Conservation (phyloP, 441 rosid genomes). For the Croton laevigatus region DNA sequence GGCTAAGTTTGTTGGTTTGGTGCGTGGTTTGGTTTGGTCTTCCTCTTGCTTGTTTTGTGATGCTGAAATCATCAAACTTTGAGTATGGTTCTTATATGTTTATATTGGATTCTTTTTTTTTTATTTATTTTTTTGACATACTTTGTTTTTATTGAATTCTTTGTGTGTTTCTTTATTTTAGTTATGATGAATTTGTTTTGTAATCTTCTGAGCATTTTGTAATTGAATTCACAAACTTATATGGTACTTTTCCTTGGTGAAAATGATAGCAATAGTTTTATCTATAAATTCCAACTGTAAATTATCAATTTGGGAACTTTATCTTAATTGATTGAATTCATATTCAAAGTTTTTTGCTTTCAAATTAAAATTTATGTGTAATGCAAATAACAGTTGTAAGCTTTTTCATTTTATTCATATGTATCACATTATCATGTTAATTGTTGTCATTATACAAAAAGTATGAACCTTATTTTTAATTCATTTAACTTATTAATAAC, state of each 20-base stretch:
- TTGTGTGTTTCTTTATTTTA: not conserved
- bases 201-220: not conserved
- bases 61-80: slow-evolving; percentile 8
- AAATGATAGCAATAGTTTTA: too few relatives aligned
- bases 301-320: not conserved
- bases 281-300: not conserved
- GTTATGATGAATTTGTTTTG: not conserved
- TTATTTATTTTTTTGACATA: too few relatives aligned
- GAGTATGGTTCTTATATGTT: slow-evolving; percentile 18
- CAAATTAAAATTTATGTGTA: not conserved
- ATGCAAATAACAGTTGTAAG: not conserved
- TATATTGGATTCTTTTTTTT: not conserved
- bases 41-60: slow-evolving; percentile 1
- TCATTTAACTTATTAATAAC: not conserved
- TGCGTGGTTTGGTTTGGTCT: too few relatives aligned
- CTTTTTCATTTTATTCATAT: not conserved
- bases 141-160: not conserved
- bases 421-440: too few relatives aligned
- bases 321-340: not conserved
- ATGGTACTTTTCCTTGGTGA: too few relatives aligned
- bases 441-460: too few relatives aligned
- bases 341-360: not conserved
- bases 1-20: slow-evolving; percentile 10
- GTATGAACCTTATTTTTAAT: too few relatives aligned
- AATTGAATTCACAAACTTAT: too few relatives aligned